Base-by-base conservation (phyloP, 2,329 filamentous ascomycete species). In the Hawksworthiomyces lignivorus region DNA sequence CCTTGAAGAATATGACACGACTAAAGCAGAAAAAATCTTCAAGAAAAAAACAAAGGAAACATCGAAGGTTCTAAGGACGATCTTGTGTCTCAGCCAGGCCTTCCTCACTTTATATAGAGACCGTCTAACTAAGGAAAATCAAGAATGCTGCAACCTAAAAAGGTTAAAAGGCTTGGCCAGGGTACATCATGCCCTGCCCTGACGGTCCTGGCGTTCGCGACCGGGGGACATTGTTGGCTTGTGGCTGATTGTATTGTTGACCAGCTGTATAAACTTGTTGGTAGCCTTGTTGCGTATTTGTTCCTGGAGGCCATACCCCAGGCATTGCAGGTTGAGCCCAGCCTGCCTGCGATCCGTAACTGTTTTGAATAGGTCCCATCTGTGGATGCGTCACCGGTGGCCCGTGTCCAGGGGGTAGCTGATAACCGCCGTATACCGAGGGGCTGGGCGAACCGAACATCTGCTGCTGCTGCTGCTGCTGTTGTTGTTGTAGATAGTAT, bases 141-240 rank as follows among this genome's bases (percentile, higher is more conserved):
- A 22, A 22, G 14, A 37, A n/a, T 28, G 14, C 10, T 22, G 4
- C 8, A 15, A 18, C 18, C 12, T 9, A 35, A 14, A 29, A 35
- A 28, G n/a, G n/a, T n/a, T n/a, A n/a, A n/a, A n/a, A 57, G 38
- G 58, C 57, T 40, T 61, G 57, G 10, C 57, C 59, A 15, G 58
- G 56, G 21, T 53, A 56, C 19, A 52, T 45, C 45, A 53, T 50
- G 18, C 50, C 42, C 2, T 52, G 53, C 8, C 53, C 52, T 7
- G 53, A 50, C 2, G 52, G 41, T n/a, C 51, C 44, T 0, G 46
- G 40, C 2, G 45, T 48, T 17, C 44, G 33, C 8, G 39, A 32
- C 2, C 44, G n/a, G n/a, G n/a, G n/a, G n/a, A n/a, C n/a, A n/a
- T n/a, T n/a, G n/a, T n/a, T n/a, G n/a, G n/a, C n/a, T n/a, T n/a